Evolutionary conservation across 228 moss, liverwort and hornwort species (phyloP), one percentile per base, ranked within the genome.

Genomic region (Sphagnum fallax): DNA sequence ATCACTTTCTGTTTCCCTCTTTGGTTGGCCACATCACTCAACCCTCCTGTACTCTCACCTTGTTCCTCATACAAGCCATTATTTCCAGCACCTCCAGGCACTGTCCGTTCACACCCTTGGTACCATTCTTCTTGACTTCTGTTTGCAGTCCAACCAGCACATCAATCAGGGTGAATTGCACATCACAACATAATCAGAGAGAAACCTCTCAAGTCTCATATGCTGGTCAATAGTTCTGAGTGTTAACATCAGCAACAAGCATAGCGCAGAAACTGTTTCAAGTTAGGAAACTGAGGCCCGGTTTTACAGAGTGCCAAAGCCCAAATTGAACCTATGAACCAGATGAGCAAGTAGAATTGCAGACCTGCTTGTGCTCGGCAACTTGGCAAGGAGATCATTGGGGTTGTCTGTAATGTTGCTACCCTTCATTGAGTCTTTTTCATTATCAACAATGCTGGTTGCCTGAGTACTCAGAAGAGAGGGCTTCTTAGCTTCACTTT

Each of bases 1-100:
- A 85, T 79, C 58, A 82, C 81, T 77, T 85, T 85, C 72, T 85
- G 81, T 70, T 85, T 85, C 10, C 85, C 79, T 68, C 85, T 81
- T 66, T 79, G 74, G 67, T 81, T 74, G 0, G 81, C 81, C 13
- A 64, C 75, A 67, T 79, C 76, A 55, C 72, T 85, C 55, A 68
- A 79, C 63, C 79, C 85, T 32, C 85, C 85, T 65, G 79, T 85
- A 64, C 81, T 85, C 68, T 85, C 85, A 66, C 85, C 85, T 72
- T 85, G 85, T 72, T 85, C 85, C 81, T 85, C 85, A 6, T 32
- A 32, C 32, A 74, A 76, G 32, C 79, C 81, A 74, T 79, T 68
- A 51, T 66, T 74, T 15, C 79, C 75, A 47, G 74, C 79, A 65
- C 67, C 72, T 53, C 78, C 76, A 51, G 85, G 85, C 61, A 81